Evolutionary conservation across 257 asterid species (phyloP).

Genomic region (Cinchona pubescens): DNA sequence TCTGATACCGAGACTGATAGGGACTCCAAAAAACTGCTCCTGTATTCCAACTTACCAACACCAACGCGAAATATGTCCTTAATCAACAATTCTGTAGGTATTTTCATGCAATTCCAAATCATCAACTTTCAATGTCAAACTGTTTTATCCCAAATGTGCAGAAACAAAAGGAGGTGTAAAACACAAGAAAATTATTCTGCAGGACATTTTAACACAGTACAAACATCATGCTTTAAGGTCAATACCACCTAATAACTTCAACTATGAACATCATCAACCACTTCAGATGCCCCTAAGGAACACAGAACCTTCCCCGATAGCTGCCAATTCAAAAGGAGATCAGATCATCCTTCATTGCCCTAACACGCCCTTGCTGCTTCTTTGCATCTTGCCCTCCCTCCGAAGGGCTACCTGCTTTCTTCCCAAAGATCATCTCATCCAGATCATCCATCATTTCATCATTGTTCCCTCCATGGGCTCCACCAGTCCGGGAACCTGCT

Average conservation of each 20-base stretch:
- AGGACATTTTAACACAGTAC: neutral
- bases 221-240: neutral
- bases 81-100: neutral
- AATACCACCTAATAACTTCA: conserved; percentile 5
- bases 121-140: conserved; percentile 1
- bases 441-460: conserved; percentile 95
- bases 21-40: neutral
- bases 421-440: conserved; percentile 97
- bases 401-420: conserved; percentile 61
- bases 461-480: conserved; percentile 45
- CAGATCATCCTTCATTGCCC: conserved; percentile 77
- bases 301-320: neutral
- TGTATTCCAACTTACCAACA: neutral
- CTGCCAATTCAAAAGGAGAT: conserved; percentile 48
- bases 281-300: neutral
- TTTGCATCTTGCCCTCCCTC: conserved; percentile 48
- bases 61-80: neutral
- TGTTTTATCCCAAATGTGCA: conserved; percentile 8
- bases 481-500: conserved; percentile 34
- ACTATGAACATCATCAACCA: conserved; percentile 25
- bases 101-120: neutral
- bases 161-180: neutral
- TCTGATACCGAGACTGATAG: too few relatives aligned
- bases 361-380: conserved; percentile 53
- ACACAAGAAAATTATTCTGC: neutral